Base-by-base conservation (phyloP, 2,329 filamentous ascomycete genomes). In the Microcyclospora pomicola region DNA sequence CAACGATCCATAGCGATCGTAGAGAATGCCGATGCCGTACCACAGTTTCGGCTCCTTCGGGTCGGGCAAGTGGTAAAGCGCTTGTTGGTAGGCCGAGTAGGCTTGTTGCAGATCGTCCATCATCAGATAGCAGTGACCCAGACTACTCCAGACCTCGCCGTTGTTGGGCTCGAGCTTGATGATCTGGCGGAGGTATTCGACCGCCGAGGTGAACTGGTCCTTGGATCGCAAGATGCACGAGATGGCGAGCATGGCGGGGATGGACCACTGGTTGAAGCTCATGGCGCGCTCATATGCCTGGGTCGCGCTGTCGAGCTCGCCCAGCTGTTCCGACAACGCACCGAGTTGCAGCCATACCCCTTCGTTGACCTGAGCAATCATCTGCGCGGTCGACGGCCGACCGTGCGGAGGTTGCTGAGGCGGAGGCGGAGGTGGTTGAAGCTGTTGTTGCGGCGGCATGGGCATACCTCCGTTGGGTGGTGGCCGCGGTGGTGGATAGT, bases 81-180 rank as follows among this genome's bases (percentile, higher is more conserved):
- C 91, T 58, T 92, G 85, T 59, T 98, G 91, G 58, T 98, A 98
- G 1, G 91, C 87, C 27, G 84, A 83, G 55, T 98, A 98, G 1
- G 91, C 91, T 56, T 96, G 86, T 62, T 96, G 91, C 27, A 96
- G 65, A 54, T 95, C 88, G 55, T 98, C 91, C 75, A 94, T 93
- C 91, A 98, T 98, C 16, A 98, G 70, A 58, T 88, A 93, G 64
- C 91, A 96, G 60, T 96, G 91, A n/a, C 91, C 88, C 24, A 96
- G 70, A 57, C 86, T 94, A 34, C 88, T 88, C 91, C 88, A 96
- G 33, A 91, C 86, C 60, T 96, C 91, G 42, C 91, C 91, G 56
- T 93, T 95, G 49, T 77, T 80, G 28, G 70, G 73, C 48, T 98
- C 91, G 16, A 96, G 69, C 63, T 94, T 92, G 38, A 95, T 65